phyloP scores from a whole-genome alignment of 306 rosid genomes.

The Prunus salicina region DNA sequence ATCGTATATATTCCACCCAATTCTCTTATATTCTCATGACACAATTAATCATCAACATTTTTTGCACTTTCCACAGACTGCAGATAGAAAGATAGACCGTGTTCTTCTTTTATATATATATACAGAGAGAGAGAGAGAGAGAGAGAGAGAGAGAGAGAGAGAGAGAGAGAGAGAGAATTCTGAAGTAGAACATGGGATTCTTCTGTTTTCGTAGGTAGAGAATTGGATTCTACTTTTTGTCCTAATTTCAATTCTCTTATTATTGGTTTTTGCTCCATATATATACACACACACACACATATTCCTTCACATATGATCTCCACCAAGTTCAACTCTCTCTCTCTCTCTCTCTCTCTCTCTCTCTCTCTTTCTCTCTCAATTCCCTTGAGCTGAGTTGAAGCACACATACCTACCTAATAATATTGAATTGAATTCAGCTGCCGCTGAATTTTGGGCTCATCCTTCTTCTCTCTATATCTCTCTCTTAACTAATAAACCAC shows the following conservation, averaged over 20 bases:
- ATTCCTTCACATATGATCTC: neutral
- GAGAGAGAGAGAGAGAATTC: too few relatives aligned
- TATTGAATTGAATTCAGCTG: neutral
- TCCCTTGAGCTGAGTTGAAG: too few relatives aligned
- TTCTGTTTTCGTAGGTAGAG: neutral
- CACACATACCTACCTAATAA: too few relatives aligned
- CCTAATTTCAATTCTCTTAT: neutral
- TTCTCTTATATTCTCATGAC: neutral
- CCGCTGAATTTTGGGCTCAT: neutral
- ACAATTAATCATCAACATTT: neutral
- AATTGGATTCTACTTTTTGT: constrained; percentile 51
- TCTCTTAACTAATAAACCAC: neutral
- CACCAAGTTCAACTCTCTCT: neutral
- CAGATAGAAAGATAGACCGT: neutral
- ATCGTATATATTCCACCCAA: neutral
- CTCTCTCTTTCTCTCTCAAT: neutral
- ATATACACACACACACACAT: neutral
- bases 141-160: too few relatives aligned
- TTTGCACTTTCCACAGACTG: neutral
- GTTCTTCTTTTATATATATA: neutral
- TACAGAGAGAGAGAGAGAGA: too few relatives aligned
- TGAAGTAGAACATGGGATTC: constrained; percentile 32
- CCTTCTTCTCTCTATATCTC: neutral
- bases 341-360: neutral
- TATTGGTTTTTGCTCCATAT: neutral